Conservation (phyloP, 2,329 filamentous ascomycete species). For the Pyrenophora seminiperda region DNA sequence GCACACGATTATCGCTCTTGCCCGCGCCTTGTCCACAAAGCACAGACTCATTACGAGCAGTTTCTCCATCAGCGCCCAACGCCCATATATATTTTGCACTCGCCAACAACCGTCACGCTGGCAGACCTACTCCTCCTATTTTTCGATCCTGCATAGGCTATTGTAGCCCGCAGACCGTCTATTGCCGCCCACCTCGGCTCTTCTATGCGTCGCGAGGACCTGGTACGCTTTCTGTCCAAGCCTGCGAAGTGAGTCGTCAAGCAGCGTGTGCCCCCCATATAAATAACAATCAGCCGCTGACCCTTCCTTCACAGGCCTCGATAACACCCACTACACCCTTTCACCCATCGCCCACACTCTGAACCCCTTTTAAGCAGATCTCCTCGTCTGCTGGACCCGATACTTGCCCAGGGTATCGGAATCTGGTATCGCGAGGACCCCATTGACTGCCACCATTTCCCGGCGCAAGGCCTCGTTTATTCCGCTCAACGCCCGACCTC, state of each 20-base stretch:
- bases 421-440: constrained; percentile 70
- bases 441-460: constrained; percentile 80
- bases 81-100: constrained; percentile 28
- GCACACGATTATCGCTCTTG: not conserved
- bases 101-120: constrained; percentile 40
- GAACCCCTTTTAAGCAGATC: constrained; percentile 58
- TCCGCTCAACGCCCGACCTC: constrained; percentile 82
- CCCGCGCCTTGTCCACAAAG: no score
- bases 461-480: constrained; percentile 80
- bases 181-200: constrained; percentile 28
- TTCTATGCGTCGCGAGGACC: constrained; percentile 90
- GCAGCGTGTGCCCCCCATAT: not conserved
- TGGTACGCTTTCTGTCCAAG: constrained; percentile 91
- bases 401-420: constrained; percentile 85
- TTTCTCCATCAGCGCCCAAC: constrained; percentile 18
- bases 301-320: constrained; percentile 59
- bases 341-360: constrained; percentile 27
- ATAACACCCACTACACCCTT: constrained; percentile 64
- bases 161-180: constrained; percentile 43
- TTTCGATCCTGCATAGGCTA: constrained; percentile 43
- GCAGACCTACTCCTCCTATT: constrained; percentile 29
- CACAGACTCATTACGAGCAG: constrained; percentile 5
- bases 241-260: constrained; percentile 77
- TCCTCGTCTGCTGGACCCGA: constrained; percentile 81
- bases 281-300: constrained; percentile 19